Evolutionary conservation across 495 filamentous ascomycete species (phyloP), one percentile per base, ranked within the genome.

Genomic region (Friedmanniomyces simplex): DNA sequence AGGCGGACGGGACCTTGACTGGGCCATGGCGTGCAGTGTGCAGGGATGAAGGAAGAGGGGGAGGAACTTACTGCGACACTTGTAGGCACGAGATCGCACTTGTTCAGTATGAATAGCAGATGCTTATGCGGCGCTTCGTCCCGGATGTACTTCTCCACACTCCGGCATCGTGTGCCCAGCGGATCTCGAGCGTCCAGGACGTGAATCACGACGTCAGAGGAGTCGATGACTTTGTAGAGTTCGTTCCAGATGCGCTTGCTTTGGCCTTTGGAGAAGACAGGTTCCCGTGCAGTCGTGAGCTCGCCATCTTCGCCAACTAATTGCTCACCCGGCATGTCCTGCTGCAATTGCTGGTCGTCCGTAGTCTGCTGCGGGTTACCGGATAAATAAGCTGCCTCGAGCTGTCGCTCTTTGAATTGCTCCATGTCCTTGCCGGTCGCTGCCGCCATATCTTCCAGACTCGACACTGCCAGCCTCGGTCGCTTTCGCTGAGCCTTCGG

Each of bases 181-280:
- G 71, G 71, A 60, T 74, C 70, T 24, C 71, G 55, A 11, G 71
- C 71, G 52, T 74, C 71, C 0, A 74, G 63, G 18, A 74, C 69
- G 49, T 74, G 71, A 6, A 74, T 54, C 11, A 74, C 63, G 4
- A 74, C 71, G 55, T 74, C 71, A 10, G 51, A 60, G 25, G 63
- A 67, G 56, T 74, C 71, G 43, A 74, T 73, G 52, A 73, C 71
- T 73, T 98, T 95, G 74, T 91, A 96, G n/a, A 98, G 71, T 65
- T 98, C 93, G 70, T 96, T 96, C 90, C 90, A 97, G 63, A 98
- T 98, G 49, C 93, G 78, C 71, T 93, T 94, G 61, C 82, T 87
- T 69, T 95, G 88, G 16, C 93, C 93, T 74, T 98, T 98, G 50
- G 74, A 83, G 73, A 98, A 98, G 50, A 98, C 86, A 24, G 89